Evolutionary conservation across 495 filamentous ascomycete genomes (phyloP), one percentile per base, ranked within the genome.

Genomic region (Darksidea phi): DNA sequence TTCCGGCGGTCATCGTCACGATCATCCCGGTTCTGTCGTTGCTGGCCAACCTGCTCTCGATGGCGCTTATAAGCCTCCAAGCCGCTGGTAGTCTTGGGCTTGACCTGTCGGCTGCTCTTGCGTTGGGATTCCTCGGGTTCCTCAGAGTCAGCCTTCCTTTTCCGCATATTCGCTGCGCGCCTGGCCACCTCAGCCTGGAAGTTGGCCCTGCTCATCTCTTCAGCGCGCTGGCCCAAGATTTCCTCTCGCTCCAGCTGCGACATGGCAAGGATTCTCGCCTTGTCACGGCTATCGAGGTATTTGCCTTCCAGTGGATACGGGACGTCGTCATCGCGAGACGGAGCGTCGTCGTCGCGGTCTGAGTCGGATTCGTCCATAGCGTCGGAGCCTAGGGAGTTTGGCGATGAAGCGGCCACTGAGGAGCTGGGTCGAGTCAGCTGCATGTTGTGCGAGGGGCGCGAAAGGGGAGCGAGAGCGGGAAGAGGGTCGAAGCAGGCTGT

Each of bases 341-440:
- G 73, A 15, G 74, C 75, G n/a, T 75, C 74, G 37, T 74, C 82
- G 71, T 78, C 80, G 63, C 75, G 68, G 37, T 87, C 88, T 5
- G 87, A 87, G 57, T 91, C 88, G 20, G 90, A 95, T 70, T 95
- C 92, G 50, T 89, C 89, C 90, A 96, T 95, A 1, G 88, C 85
- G 12, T 86, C 91, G 24, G 90, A 95, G 63, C 86, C 80, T 53
- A 89, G 84, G 1, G 93, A 96, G 64, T 82, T 76, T 10, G 83
- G 86, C 11, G 89, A 91, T n/a, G 89, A 90, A 15, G 81, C 82
- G 48, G 78, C 78, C 21, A 75, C 73, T 6, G 82, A 84, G 2
- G 86, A 87, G 36, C 85, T 88, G 69, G 59, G 24, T 34, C 57
- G 38, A 46, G 70, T 71, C 48, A 70, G 58, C 57, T 49, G 46